A percentile compares a stretch with the other conserved stretches of the same genome.
phyloP scores from a whole-genome alignment of 768 basidiomycete species.

The Kwoniella sp. region DNA sequence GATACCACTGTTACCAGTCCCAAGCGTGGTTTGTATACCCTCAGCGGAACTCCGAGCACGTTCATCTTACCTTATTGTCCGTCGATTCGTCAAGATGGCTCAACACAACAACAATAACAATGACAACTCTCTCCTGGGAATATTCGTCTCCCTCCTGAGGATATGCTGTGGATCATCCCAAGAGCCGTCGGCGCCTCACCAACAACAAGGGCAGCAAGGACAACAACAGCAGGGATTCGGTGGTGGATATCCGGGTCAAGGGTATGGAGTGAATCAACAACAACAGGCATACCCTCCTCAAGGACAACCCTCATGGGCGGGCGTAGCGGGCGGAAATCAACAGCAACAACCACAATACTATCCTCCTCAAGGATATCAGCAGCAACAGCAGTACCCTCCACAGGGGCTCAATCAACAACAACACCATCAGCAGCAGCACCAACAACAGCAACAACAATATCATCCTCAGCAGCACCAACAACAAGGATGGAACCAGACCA shows the following conservation, averaged over 20 bases:
- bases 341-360: constrained; percentile 35
- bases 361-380: constrained; percentile 24
- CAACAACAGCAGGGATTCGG: constrained; percentile 39
- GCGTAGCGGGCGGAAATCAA: constrained; percentile 19
- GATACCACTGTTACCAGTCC: too few relatives aligned
- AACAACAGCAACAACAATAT: constrained; percentile 38
- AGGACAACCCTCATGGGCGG: constrained; percentile 24
- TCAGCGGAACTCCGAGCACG: too few relatives aligned
- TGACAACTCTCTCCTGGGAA: constrained; percentile 8
- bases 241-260: constrained; percentile 19
- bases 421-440: constrained; percentile 40
- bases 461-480: constrained; percentile 28
- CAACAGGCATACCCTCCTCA: constrained; percentile 37
- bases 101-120: not conserved
- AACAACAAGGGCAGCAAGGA: constrained; percentile 32
- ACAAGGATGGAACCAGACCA: constrained; percentile 21
- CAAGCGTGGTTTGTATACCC: too few relatives aligned
- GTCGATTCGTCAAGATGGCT: not conserved
- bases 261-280: constrained; percentile 22
- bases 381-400: constrained; percentile 27
- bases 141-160: constrained; percentile 11
- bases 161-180: constrained; percentile 21
- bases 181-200: constrained; percentile 16
- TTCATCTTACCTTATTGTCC: too few relatives aligned
- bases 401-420: not conserved